Evolutionary conservation across 352 stramenopile species (phyloP).

Genomic region (Globisporangium alternatum): DNA sequence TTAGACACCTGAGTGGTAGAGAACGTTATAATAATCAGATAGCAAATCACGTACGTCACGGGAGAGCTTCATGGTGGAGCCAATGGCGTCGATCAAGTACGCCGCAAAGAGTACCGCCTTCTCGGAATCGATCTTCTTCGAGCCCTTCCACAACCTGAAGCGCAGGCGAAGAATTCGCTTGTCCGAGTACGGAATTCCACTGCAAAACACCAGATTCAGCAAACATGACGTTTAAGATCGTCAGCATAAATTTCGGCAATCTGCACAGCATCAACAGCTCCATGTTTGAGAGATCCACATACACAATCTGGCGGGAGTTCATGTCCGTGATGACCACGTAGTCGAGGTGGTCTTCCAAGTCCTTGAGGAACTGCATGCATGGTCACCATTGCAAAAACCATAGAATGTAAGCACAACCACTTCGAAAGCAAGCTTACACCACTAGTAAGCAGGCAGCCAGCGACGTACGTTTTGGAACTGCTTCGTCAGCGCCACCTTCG

Average conservation of each 20-base stretch:
- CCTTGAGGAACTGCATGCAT: conserved; percentile 45
- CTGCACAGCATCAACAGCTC: not conserved
- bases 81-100: conserved; percentile 58
- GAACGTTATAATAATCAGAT: not conserved
- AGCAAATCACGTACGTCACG: conserved; percentile 42
- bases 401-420: not conserved
- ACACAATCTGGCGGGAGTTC: conserved; percentile 63
- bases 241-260: not conserved
- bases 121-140: conserved; percentile 54
- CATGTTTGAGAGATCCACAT: conserved; percentile 17
- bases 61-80: conserved; percentile 75
- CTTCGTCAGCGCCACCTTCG: conserved; percentile 53
- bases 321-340: conserved; percentile 81
- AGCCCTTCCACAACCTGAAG: conserved; percentile 62
- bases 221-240: not conserved
- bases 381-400: not conserved
- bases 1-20: not conserved
- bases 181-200: conserved; percentile 65
- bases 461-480: conserved; percentile 37
- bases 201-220: conserved; percentile 17
- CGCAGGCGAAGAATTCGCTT: conserved; percentile 54
- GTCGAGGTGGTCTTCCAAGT: conserved; percentile 66
- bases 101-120: conserved; percentile 47
- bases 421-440: too few relatives aligned
- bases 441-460: not conserved